Base-by-base conservation (phyloP, 768 basidiomycete species). In the Suillus decipiens region DNA sequence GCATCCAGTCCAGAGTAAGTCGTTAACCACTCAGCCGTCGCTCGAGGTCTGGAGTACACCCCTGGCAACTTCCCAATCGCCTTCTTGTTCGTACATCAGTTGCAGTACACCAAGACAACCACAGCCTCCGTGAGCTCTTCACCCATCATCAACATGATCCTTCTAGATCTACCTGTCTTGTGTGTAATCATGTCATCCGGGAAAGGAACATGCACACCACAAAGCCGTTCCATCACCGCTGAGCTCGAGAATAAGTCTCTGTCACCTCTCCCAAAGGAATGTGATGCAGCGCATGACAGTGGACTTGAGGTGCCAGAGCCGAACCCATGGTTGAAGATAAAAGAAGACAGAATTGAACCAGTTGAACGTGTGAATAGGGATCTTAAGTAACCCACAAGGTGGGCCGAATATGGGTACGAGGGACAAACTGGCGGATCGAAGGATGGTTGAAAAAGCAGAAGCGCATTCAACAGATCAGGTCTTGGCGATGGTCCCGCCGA, bases 191-290 rank as follows among this genome's bases (percentile, higher is more conserved):
- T 12, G 51, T 45, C n/a, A 45, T 59, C 24, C 36, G 53, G 53
- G 59, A 22, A 2, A 15, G 37, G 69, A 60, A 22, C 63, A 60
- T 69, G 39, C 33, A 42, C 60, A 51, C 67, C 67, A 63, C 65
- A 37, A 67, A 74, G 68, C 66, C 72, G 73, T 62, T 64, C 71
- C 68, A 63, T 67, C 66, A 63, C 63, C 64, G 62, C 71, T 73
- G 77, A 71, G 74, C 77, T 79, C 80, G 84, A 86, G 85, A 82
- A 79, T 82, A 72, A 84, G 80, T 82, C 84, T 84, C 83, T 85
- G 70, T 82, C 82, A 75, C 68, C 75, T 72, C 69, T 77, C 82
- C 82, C 81, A 69, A 43, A 69, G 79, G 73, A 79, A 68, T 67
- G 64, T 76, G 82, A 82, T 79, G 76, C 77, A 76, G 68, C 67